Evolutionary conservation across 2,329 filamentous ascomycete genomes (phyloP).

Genomic region (Bipolaris cookei): DNA sequence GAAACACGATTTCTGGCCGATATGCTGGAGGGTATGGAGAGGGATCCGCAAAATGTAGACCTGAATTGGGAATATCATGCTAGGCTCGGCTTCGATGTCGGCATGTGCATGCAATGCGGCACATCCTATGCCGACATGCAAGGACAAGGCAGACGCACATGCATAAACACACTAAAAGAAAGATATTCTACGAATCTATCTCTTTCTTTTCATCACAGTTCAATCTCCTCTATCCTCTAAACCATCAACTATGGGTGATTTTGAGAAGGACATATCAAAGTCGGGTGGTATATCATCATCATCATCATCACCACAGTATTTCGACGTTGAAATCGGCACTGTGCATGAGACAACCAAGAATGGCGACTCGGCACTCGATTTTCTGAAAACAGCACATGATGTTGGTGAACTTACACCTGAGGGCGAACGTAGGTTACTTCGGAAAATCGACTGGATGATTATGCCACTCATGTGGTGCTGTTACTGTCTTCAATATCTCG

Average conservation of each 20-base stretch:
- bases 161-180: neutral
- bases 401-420: slow-evolving; percentile 21
- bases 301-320: slow-evolving; percentile 3
- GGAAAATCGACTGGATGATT: slow-evolving; percentile 52
- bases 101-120: slow-evolving; percentile 6
- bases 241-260: neutral
- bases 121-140: neutral
- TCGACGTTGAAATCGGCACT: slow-evolving; percentile 19
- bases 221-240: neutral
- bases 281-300: slow-evolving; percentile 1
- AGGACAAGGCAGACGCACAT: neutral
- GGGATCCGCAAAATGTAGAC: slow-evolving; percentile 4
- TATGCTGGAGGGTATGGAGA: neutral
- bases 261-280: slow-evolving; percentile 7
- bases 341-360: slow-evolving; percentile 18
- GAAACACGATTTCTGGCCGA: neutral
- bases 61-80: neutral
- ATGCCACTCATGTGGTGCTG: slow-evolving; percentile 50
- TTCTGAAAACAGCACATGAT: slow-evolving; percentile 28
- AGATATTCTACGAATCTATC: neutral
- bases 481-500: slow-evolving; percentile 51
- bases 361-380: slow-evolving; percentile 33
- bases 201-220: neutral
- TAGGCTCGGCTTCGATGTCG: slow-evolving; percentile 2
- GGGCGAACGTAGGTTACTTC: slow-evolving; percentile 27